Percentiles rank a stretch among this genome's conserved stretches.
Evolutionary conservation across 2,329 filamentous ascomycete species (phyloP).

Genomic region (Ophiostoma sp.): DNA sequence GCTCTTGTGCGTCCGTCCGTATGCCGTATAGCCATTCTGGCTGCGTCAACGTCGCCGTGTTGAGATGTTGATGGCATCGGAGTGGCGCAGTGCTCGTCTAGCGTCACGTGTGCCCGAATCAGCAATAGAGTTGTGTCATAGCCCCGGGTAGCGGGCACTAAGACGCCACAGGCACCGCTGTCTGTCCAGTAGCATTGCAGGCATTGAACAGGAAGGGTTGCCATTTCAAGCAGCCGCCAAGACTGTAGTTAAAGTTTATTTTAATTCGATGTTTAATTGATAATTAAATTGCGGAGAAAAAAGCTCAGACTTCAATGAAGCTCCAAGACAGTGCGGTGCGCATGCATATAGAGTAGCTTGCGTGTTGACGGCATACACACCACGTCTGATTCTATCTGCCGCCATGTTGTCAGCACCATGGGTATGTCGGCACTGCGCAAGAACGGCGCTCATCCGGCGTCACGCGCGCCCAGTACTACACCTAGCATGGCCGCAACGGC

Average conservation of each 20-base stretch:
- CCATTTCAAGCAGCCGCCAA: slow-evolving; percentile 1
- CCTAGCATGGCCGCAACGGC: slow-evolving; percentile 25
- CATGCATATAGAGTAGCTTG: not conserved
- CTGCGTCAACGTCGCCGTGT: no score
- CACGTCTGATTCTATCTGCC: not conserved
- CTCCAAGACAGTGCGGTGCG: not conserved
- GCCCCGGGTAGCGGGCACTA: not conserved
- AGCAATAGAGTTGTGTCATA: not conserved
- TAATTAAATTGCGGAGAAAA: slow-evolving; percentile 15
- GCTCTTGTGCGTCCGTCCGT: no score
- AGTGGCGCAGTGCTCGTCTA: no score
- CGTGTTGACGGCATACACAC: not conserved
- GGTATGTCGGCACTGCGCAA: slow-evolving; percentile 49
- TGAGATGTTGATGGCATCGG: no score
- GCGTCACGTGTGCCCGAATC: no score
- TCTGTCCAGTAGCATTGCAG: not conserved
- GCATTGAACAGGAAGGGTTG: slow-evolving; percentile 18
- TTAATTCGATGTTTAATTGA: not conserved
- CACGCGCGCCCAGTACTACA: slow-evolving; percentile 34
- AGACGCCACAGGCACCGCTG: not conserved
- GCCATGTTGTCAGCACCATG: slow-evolving; percentile 43
- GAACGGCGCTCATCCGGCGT: slow-evolving; percentile 33
- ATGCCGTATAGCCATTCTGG: no score
- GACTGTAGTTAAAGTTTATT: not conserved
- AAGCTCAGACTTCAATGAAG: slow-evolving; percentile 1